Percentiles rank a stretch among this genome's conserved stretches.
Evolutionary conservation across 164 flowering plant genomes (phyloP).

Genomic region (Macadamia integrifolia): DNA sequence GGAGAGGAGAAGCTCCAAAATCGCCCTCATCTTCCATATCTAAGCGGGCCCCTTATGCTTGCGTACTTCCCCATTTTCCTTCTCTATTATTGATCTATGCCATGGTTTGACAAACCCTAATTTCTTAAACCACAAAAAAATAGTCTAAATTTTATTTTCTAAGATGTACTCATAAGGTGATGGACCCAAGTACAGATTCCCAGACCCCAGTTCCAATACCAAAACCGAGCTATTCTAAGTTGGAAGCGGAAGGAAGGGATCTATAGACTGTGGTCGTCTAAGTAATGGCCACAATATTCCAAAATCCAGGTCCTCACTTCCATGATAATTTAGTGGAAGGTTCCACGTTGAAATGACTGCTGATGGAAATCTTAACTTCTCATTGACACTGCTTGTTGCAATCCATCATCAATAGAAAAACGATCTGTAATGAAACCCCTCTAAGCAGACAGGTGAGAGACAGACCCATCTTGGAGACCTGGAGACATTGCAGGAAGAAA

Average conservation of each 20-base stretch:
- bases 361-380: background rate
- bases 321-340: slow-evolving; percentile 8
- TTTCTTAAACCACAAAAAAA: background rate
- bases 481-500: no score
- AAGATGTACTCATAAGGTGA: background rate
- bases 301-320: slow-evolving; percentile 7
- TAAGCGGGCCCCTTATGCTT: slow-evolving; percentile 9
- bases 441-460: slow-evolving; percentile 20
- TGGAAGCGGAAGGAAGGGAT: no score
- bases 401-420: slow-evolving; percentile 9
- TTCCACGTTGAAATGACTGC: slow-evolving; percentile 20
- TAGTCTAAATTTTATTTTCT: background rate
- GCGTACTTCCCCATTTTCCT: background rate
- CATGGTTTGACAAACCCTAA: background rate
- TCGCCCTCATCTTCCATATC: slow-evolving; percentile 13
- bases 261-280: background rate
- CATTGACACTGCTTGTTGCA: background rate
- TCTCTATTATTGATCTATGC: slow-evolving; percentile 1
- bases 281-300: slow-evolving; percentile 18
- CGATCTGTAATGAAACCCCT: slow-evolving; percentile 13
- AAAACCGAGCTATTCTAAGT: background rate
- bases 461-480: slow-evolving; percentile 1
- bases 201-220: background rate
- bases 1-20: slow-evolving; percentile 11
- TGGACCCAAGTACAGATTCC: background rate